Conservation (phyloP, 768 basidiomycete genomes). For the Naganishia randhawae region DNA sequence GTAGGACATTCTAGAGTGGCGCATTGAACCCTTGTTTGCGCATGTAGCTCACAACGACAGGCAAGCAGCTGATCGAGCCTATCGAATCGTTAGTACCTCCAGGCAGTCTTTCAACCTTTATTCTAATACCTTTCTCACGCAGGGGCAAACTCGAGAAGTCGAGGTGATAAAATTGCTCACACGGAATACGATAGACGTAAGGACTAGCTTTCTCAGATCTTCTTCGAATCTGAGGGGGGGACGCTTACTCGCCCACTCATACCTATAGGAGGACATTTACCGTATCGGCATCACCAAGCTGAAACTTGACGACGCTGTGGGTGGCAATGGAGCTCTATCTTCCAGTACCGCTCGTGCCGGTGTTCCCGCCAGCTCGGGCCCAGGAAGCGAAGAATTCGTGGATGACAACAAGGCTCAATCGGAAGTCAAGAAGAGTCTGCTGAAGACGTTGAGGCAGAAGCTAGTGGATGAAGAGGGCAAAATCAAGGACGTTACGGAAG, state of each 20-base stretch:
- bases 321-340: conserved; percentile 58
- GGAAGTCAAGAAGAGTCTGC: conserved; percentile 27
- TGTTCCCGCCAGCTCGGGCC: not conserved
- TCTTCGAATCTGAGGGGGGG: no score
- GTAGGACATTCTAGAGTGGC: not conserved
- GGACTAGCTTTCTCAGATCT: conserved; percentile 17
- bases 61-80: conserved; percentile 95
- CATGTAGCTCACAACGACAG: conserved; percentile 68
- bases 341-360: not conserved
- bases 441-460: conserved; percentile 23
- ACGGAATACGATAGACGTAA: conserved; percentile 74
- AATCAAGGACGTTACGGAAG: conserved; percentile 12
- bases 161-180: conserved; percentile 92
- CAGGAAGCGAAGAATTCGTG: conserved; percentile 6
- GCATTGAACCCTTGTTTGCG: not conserved
- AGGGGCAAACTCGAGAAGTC: conserved; percentile 63
- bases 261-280: conserved; percentile 77
- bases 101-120: not conserved
- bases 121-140: not conserved
- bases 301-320: conserved; percentile 87
- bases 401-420: conserved; percentile 17
- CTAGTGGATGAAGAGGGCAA: conserved; percentile 20
- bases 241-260: not conserved
- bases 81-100: conserved; percentile 65
- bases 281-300: conserved; percentile 83